Percentiles rank a stretch among this genome's conserved stretches.
These are phyloP conservation scores for Dactylellina parvicollis DNA, from an alignment of 2,329 filamentous ascomycete species.

Conservation along the genomic window DNA sequence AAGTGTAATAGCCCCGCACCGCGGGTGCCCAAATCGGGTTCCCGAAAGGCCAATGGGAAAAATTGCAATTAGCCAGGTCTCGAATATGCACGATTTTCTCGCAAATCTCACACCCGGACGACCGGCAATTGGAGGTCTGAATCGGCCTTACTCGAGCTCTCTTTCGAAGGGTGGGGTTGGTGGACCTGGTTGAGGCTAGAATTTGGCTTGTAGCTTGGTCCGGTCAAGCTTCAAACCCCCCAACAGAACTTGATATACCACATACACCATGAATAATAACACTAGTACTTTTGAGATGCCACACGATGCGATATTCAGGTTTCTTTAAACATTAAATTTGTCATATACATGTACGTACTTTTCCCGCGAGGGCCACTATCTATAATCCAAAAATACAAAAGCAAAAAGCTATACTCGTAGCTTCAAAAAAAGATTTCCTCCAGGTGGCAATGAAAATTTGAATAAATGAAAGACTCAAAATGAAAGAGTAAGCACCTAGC, in stretches of 20 bases:
- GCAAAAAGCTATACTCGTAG: background rate
- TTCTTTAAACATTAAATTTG: background rate
- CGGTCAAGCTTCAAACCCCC: too few species aligned
- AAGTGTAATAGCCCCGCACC: background rate
- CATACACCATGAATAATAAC: too few species aligned
- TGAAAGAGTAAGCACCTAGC: slow-evolving; percentile 2
- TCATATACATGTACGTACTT: background rate
- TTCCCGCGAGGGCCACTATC: slow-evolving; percentile 16
- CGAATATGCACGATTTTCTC: slow-evolving; percentile 3
- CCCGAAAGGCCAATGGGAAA: background rate
- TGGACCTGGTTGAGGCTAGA: background rate
- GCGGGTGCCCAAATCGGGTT: background rate
- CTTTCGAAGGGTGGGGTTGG: background rate
- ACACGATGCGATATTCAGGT: background rate
- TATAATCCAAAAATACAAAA: background rate
- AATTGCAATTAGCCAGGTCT: background rate
- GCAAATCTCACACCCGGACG: background rate
- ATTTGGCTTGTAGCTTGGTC: too few species aligned
- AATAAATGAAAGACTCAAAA: background rate
- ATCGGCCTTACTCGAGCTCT: background rate
- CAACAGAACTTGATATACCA: too few species aligned
- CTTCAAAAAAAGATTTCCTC: background rate
- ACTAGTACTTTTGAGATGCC: background rate
- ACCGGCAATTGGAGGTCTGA: slow-evolving; percentile 6
- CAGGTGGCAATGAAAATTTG: background rate